Evolutionary conservation across 2,329 filamentous ascomycete genomes (phyloP), one percentile per base, ranked within the genome.

Genomic region (Chlorencoelia australis): DNA sequence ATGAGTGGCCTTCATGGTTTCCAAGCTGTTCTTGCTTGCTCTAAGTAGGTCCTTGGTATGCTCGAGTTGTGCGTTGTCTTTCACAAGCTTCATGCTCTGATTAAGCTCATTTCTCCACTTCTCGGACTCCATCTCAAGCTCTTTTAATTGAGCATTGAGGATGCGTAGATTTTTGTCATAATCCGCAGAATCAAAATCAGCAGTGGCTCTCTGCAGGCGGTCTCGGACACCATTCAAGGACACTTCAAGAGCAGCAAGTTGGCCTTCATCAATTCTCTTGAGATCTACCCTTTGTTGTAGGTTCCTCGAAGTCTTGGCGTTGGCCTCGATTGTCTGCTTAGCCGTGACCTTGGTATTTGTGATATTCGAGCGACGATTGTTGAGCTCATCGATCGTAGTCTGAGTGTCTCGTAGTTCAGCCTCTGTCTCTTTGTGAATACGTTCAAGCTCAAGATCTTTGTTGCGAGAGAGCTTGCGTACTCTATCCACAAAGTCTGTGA

Each of bases 211-310:
- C 30, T 69, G 60, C 11, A 94, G 66, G 21, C 70, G 72, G 13
- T 65, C 63, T 42, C 81, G 73, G 0, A 83, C 68, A 25, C 91
- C 82, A 24, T 75, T 72, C 32, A 83, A 72, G 35, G 81, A 79
- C 11, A 78, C 73, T 50, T 91, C 81, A 5, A 95, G 67, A 3
- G 83, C 67, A 17, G 82, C 82, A 56, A 85, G 84, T 20, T 75
- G 74, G 3, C 88, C 88, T 61, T 96, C 89, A 49, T 98, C 89
- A 19, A 88, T 71, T 22, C 82, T 72, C 37, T 98, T 79, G n/a
- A 67, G 66, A 49, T 80, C 71, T 20, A 86, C 66, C 20, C 82
- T 75, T 30, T 65, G 69, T 53, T 94, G 84, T 21, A 88, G 66
- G 1, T 65, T 62, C 3, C 61, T 61, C 5, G 79, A 74, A 36